phyloP scores from a whole-genome alignment of 148 eudicot genomes.

The Bassia scoparia region DNA sequence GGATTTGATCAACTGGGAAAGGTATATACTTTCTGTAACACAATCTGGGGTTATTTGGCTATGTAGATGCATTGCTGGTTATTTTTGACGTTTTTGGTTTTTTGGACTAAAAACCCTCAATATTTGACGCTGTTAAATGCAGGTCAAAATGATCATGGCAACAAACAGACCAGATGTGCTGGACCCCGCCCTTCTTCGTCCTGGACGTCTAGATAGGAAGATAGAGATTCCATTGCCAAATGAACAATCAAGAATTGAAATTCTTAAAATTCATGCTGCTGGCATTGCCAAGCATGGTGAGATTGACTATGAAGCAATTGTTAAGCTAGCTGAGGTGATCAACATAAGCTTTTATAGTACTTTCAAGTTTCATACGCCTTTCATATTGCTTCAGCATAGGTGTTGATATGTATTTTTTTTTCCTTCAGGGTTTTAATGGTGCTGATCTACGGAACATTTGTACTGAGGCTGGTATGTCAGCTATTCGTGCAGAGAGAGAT shows the following conservation, averaged over 20 bases:
- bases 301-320: slow-evolving; percentile 96
- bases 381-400: background rate
- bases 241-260: slow-evolving; percentile 94
- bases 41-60: background rate
- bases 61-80: background rate
- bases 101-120: background rate
- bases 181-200: slow-evolving; percentile 99
- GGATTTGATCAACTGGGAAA: slow-evolving; percentile 94
- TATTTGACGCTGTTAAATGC: background rate
- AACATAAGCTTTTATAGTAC: background rate
- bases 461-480: slow-evolving; percentile 96
- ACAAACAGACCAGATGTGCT: slow-evolving; percentile 97
- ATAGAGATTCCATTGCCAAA: slow-evolving; percentile 98
- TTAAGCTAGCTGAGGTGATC: slow-evolving; percentile 91
- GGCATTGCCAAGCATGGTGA: slow-evolving; percentile 99
- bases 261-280: slow-evolving; percentile 91
- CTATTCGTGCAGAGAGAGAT: slow-evolving; percentile 96
- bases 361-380: background rate
- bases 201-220: slow-evolving; percentile 96
- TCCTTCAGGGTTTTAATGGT: slow-evolving; percentile 77
- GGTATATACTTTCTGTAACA: slow-evolving; percentile 35
- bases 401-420: slow-evolving; percentile 5
- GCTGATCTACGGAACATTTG: slow-evolving; percentile 91
- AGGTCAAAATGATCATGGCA: slow-evolving; percentile 97
- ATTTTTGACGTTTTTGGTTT: background rate